phyloP scores from a whole-genome alignment of 1,284 basidiomycete genomes.

The Pseudozyma flocculosa region DNA sequence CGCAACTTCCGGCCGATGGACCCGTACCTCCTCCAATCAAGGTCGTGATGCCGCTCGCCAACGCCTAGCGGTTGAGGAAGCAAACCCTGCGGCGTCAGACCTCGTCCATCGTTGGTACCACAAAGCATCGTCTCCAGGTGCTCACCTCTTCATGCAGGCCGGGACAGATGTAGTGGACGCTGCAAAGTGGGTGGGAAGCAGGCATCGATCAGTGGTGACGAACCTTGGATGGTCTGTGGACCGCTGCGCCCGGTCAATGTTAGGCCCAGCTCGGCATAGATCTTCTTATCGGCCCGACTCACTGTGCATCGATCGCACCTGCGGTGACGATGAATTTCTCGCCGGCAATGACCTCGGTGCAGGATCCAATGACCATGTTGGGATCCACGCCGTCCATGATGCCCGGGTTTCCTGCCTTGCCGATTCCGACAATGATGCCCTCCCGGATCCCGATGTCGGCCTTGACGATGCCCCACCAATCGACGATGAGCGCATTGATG shows the following conservation, averaged over 20 bases:
- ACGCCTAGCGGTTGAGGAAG: constrained; percentile 57
- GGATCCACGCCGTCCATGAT: constrained; percentile 80
- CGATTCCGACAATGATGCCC: constrained; percentile 81
- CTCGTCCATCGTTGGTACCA: too few species aligned
- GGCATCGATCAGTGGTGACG: too few species aligned
- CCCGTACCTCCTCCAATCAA: constrained; percentile 70
- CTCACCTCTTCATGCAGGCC: constrained; percentile 75
- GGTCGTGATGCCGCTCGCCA: constrained; percentile 62
- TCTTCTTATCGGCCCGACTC: too few species aligned
- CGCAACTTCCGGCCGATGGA: constrained; percentile 83
- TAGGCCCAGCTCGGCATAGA: too few species aligned
- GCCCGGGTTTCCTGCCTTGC: constrained; percentile 96
- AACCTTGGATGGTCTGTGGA: too few species aligned
- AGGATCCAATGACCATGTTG: constrained; percentile 62
- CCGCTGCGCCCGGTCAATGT: too few species aligned
- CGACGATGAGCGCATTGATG: constrained; percentile 89
- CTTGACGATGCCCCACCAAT: constrained; percentile 95
- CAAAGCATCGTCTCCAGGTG: too few species aligned
- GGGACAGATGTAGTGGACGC: constrained; percentile 76
- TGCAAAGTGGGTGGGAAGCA: background rate
- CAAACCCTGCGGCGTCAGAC: too few species aligned
- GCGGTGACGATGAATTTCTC: constrained; percentile 92
- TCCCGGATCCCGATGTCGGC: constrained; percentile 94
- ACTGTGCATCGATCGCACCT: constrained; percentile 85
- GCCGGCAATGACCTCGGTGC: constrained; percentile 74